Evolutionary conservation across 106 monocot genomes (phyloP).

Genomic region (Platanthera guangdongensis): DNA sequence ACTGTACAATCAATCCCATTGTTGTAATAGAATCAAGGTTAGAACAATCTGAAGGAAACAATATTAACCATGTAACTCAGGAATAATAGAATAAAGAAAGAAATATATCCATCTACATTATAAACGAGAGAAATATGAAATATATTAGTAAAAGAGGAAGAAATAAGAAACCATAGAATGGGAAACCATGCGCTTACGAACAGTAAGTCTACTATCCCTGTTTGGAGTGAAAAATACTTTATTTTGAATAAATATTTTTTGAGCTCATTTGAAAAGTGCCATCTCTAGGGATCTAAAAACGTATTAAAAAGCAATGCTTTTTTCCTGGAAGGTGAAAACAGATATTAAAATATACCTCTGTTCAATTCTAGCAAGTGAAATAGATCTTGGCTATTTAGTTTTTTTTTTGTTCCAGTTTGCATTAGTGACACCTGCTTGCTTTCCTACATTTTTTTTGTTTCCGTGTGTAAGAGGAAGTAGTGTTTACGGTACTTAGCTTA

Average conservation of each 20-base stretch:
- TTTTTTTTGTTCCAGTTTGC: background rate
- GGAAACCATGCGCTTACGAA: too few relatives aligned
- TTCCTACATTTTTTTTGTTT: background rate
- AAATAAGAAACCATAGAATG: too few relatives aligned
- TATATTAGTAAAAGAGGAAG: too few relatives aligned
- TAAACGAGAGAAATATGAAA: too few relatives aligned
- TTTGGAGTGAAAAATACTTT: background rate
- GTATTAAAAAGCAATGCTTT: background rate
- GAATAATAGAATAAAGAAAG: too few relatives aligned
- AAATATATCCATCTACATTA: too few relatives aligned
- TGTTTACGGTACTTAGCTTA: background rate
- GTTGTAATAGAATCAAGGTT: too few relatives aligned
- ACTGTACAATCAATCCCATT: too few relatives aligned
- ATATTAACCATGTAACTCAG: too few relatives aligned
- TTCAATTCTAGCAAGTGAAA: background rate
- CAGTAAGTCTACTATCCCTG: background rate
- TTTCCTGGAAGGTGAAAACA: background rate
- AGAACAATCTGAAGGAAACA: too few relatives aligned
- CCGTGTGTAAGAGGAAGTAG: background rate
- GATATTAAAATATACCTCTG: background rate
- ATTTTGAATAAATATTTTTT: background rate
- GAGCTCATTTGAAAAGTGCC: background rate
- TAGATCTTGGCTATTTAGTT: background rate
- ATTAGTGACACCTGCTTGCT: background rate
- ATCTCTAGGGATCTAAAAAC: background rate